Base-by-base conservation (phyloP, 805 yeast genomes). In the Tetrapisispora arboricola region DNA sequence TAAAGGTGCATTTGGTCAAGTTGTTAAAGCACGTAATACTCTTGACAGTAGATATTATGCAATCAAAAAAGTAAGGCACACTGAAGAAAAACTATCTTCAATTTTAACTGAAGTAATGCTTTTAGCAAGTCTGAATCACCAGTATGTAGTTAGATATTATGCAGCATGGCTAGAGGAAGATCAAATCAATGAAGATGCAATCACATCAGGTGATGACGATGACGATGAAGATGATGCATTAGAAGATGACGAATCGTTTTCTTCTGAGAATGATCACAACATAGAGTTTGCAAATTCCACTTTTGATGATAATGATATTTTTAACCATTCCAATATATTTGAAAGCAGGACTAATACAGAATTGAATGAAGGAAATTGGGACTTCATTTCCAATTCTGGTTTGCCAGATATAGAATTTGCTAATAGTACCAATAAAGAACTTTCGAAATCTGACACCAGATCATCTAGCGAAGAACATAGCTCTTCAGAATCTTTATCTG, bases 101-200 rank as follows among this genome's bases (percentile, higher is more conserved):
- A 81, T 92, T 44, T 65, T 92, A 42, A 86, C 84, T 45, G 99
- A 92, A 54, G 98, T 92, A 0, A 78, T 88, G 75, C 72, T 94
- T 10, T 70, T 92, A 49, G 95, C 97, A 2, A 71, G 97, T 45
- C 68, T 92, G 40, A 90, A 88, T 51, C 96, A 92, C 56, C 96
- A 88, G 57, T 90, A 86, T 58, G 96, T 92, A 31, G 98, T 92
- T 3, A 67, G 99, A 42, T 92, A 92, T 61, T 92, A 84, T 62
- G 94, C 96, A 3, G 95, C 96, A 0, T 92, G 99, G 99, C 73
- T 90, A 5, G 96, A 88, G 55, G 94, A 85, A 41, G 80, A 78
- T 22, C 49, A 54, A 54, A n/a, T 25, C 3, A 65, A 59, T 25
- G 68, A 61, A n/a, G 60, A 50, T 27, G 67, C 60, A 2, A 51